A percentile compares a stretch with the other conserved stretches of the same genome.
These are phyloP conservation scores for Dictyostelium intermedium DNA, from an alignment of 78 protist genomes.

Conservation along the genomic window DNA sequence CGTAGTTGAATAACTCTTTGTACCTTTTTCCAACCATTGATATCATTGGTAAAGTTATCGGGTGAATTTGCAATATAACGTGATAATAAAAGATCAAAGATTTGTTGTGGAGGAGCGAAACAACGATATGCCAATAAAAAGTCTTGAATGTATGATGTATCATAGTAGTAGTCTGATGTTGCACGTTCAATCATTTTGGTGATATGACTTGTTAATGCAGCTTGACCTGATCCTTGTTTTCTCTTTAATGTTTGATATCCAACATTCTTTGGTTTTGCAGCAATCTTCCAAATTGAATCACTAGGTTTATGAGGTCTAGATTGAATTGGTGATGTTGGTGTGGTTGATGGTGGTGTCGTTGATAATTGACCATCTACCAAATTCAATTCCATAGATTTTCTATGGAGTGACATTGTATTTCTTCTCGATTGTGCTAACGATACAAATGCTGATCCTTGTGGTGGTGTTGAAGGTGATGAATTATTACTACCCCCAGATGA, in stretches of 20 bases:
- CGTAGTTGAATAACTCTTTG: conserved; percentile 66
- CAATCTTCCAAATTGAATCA: conserved; percentile 44
- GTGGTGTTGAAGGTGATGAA: conserved; percentile 11
- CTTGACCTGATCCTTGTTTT: background rate
- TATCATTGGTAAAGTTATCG: conserved; percentile 12
- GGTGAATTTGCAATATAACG: conserved; percentile 54
- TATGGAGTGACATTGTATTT: conserved; percentile 35
- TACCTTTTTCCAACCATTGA: conserved; percentile 31
- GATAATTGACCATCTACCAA: background rate
- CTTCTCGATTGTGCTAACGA: conserved; percentile 20
- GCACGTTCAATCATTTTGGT: conserved; percentile 74
- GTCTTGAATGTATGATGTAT: conserved; percentile 71
- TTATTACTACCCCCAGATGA: background rate
- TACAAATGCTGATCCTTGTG: conserved; percentile 2
- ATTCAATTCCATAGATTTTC: background rate
- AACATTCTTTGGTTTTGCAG: conserved; percentile 31
- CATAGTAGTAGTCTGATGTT: conserved; percentile 52
- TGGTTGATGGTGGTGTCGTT: background rate
- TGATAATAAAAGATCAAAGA: conserved; percentile 11
- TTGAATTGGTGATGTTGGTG: background rate
- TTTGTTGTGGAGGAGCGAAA: conserved; percentile 31
- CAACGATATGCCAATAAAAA: conserved; percentile 61
- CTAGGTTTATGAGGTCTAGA: background rate
- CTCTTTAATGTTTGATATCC: conserved; percentile 55
- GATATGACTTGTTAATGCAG: conserved; percentile 20